phyloP scores from a whole-genome alignment of 257 asterid species.

The Solanum stenotomum region DNA sequence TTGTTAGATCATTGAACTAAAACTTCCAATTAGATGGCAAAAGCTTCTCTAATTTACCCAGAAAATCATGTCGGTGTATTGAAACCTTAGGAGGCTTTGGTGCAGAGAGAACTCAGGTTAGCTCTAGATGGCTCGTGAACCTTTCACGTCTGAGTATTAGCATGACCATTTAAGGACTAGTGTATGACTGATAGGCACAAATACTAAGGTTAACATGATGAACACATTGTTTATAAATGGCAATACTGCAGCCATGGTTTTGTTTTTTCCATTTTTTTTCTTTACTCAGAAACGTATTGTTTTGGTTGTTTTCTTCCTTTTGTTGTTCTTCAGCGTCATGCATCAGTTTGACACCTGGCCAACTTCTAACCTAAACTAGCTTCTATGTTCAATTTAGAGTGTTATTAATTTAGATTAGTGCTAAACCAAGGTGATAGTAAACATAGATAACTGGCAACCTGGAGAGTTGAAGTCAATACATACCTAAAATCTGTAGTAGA shows the following conservation, averaged over 20 bases:
- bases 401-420: not conserved
- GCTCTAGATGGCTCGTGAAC: not conserved
- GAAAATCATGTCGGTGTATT: not conserved
- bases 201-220: not conserved
- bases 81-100: not conserved
- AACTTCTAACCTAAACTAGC: not conserved
- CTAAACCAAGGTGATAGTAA: not conserved
- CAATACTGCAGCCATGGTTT: not conserved
- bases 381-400: not conserved
- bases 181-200: not conserved
- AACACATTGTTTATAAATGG: not conserved
- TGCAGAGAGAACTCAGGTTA: not conserved
- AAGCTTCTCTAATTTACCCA: not conserved
- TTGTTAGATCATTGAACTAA: not conserved
- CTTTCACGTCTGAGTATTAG: not conserved
- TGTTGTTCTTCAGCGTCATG: not conserved
- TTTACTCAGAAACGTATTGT: not conserved
- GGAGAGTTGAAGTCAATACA: not conserved
- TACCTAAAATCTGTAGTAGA: not conserved
- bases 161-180: not conserved
- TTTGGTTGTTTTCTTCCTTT: not conserved
- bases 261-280: not conserved
- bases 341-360: not conserved
- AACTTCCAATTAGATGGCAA: not conserved
- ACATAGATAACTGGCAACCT: not conserved